These are phyloP conservation scores for Zasmidium citrigriseum DNA, from an alignment of 2,329 filamentous ascomycete species.

Conservation along the genomic window DNA sequence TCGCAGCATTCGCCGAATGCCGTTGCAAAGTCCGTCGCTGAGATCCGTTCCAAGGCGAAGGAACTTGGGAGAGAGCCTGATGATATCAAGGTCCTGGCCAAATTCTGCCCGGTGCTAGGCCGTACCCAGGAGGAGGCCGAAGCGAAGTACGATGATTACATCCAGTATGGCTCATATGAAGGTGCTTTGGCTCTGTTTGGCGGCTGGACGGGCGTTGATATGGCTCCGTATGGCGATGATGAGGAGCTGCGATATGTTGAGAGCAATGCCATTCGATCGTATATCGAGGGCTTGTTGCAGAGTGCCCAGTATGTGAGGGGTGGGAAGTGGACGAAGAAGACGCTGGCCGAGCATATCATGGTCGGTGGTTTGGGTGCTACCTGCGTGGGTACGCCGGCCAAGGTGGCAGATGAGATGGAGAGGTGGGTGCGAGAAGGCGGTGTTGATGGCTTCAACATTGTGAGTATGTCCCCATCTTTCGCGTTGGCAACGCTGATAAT, in stretches of 20 bases:
- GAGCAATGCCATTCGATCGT: conserved; percentile 60
- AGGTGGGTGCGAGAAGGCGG: conserved; percentile 68
- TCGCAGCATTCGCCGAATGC: conserved; percentile 65
- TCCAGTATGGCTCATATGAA: conserved; percentile 63
- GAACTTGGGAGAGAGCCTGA: conserved; percentile 58
- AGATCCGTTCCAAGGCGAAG: conserved; percentile 60
- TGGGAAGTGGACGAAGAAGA: conserved; percentile 70
- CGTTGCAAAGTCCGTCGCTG: conserved; percentile 62
- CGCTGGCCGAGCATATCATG: conserved; percentile 67
- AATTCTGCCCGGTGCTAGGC: conserved; percentile 66
- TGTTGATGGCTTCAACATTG: conserved; percentile 75
- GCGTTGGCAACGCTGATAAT: conserved; percentile 3
- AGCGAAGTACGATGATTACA: conserved; percentile 63
- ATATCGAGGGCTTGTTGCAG: conserved; percentile 57
- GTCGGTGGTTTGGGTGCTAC: conserved; percentile 68
- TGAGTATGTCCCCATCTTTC: conserved; percentile 39
- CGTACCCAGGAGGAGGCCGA: conserved; percentile 66
- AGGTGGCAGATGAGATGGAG: conserved; percentile 69
- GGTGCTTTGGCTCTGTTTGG: conserved; percentile 71
- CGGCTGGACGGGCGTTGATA: conserved; percentile 72
- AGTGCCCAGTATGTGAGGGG: conserved; percentile 57
- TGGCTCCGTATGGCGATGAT: conserved; percentile 62
- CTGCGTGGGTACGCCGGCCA: conserved; percentile 63
- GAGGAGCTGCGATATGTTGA: conserved; percentile 64
- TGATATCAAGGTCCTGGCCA: conserved; percentile 67